phyloP scores from a whole-genome alignment of 2,329 filamentous ascomycete species.

The Fusarium solani-melongenae region DNA sequence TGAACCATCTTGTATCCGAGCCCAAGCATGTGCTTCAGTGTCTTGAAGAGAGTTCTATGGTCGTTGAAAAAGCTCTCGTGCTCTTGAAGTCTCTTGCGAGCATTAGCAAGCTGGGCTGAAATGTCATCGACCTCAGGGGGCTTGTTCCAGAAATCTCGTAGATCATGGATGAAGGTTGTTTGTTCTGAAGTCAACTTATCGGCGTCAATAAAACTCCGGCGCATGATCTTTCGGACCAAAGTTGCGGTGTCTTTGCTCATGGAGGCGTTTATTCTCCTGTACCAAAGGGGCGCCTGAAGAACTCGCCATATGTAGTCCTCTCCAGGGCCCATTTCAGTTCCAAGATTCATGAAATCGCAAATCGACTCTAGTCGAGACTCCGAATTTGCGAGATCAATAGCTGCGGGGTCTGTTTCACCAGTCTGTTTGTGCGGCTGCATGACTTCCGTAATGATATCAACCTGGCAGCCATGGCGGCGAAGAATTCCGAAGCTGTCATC shows the following conservation, averaged over 20 bases:
- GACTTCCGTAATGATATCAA: constrained; percentile 8
- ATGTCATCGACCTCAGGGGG: neutral
- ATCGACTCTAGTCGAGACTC: neutral
- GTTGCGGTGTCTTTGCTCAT: neutral
- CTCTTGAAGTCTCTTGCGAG: neutral
- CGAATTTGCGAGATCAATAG: neutral
- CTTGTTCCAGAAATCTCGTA: neutral
- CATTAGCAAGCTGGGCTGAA: neutral
- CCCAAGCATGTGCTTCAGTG: constrained; percentile 1
- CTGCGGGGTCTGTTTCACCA: no score
- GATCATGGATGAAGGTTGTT: neutral
- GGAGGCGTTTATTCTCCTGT: neutral
- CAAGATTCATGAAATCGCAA: neutral
- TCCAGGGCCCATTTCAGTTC: neutral
- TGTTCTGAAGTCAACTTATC: neutral
- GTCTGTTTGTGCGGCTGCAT: neutral
- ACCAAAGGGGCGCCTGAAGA: neutral
- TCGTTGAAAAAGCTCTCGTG: neutral
- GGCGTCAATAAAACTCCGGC: neutral
- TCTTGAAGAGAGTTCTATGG: neutral
- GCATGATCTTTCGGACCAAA: constrained; percentile 2
- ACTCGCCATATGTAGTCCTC: constrained; percentile 14
- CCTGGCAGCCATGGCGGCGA: neutral
- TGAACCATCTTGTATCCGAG: neutral
- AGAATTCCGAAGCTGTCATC: neutral